These are phyloP conservation scores for Sugiyamaella neomexicana DNA, from an alignment of 1,139 yeast species.

Conservation along the genomic window DNA sequence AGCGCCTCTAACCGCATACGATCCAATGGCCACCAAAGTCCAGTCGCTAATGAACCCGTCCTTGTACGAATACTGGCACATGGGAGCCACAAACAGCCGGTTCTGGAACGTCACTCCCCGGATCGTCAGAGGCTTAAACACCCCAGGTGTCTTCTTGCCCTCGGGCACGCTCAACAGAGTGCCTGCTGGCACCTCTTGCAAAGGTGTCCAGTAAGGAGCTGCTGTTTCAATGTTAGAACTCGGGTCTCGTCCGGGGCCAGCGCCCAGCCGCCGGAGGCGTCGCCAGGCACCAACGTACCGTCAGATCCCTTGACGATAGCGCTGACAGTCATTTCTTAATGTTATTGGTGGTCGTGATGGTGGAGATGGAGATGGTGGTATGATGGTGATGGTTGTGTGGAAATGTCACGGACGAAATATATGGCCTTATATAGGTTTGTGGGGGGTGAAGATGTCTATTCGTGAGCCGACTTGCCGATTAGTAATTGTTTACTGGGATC, in stretches of 20 bases:
- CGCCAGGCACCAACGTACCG: constrained; percentile 1
- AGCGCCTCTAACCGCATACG: constrained; percentile 47
- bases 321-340: constrained; percentile 10
- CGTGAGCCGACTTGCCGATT: not conserved
- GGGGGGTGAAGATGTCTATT: not conserved
- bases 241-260: not conserved
- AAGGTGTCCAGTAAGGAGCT: constrained; percentile 26
- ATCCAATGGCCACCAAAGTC: constrained; percentile 36
- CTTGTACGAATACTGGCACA: constrained; percentile 55
- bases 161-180: constrained; percentile 24
- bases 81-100: constrained; percentile 56
- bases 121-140: constrained; percentile 47
- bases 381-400: not conserved
- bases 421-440: not conserved
- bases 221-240: not conserved
- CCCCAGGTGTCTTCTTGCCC: constrained; percentile 34
- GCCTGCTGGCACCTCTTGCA: constrained; percentile 35
- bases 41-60: constrained; percentile 48
- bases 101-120: constrained; percentile 47
- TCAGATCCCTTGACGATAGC: constrained; percentile 10
- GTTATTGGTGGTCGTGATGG: not conserved
- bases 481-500: not conserved
- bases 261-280: not conserved
- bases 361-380: not conserved
- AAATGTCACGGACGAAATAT: no score